A percentile compares a stretch with the other conserved stretches of the same genome.
Evolutionary conservation across 2,329 filamentous ascomycete species (phyloP).

Genomic region (Colletotrichum tropicale): DNA sequence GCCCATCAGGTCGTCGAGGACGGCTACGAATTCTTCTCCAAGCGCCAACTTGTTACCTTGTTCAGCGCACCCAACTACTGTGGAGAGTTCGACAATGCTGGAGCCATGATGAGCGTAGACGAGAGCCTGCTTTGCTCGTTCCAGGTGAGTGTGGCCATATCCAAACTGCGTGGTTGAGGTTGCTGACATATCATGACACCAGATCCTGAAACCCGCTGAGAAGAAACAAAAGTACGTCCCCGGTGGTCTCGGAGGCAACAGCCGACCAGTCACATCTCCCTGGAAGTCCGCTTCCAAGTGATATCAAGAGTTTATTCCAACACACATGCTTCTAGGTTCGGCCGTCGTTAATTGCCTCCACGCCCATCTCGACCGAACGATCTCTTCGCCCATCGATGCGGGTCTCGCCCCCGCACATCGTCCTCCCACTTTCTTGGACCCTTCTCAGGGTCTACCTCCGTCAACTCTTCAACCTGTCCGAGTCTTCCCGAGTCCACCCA

Average conservation of each 20-base stretch:
- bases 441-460: not conserved
- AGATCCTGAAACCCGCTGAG: conserved; percentile 99
- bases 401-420: not conserved
- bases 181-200: conserved; percentile 16
- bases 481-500: conserved; percentile 18
- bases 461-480: conserved; percentile 19
- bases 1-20: conserved; percentile 99
- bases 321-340: conserved; percentile 87
- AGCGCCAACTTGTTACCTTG: conserved; percentile 94
- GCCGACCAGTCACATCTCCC: conserved; percentile 69
- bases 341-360: conserved; percentile 77
- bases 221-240: conserved; percentile 99
- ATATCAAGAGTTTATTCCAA: conserved; percentile 74
- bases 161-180: not conserved
- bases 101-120: conserved; percentile 99
- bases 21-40: conserved; percentile 99
- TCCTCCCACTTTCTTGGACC: conserved; percentile 9
- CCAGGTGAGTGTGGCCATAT: conserved; percentile 67
- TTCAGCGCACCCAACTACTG: conserved; percentile 99
- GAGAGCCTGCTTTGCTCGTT: conserved; percentile 98
- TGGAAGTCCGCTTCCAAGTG: conserved; percentile 70
- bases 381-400: not conserved
- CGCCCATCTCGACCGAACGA: conserved; percentile 11
- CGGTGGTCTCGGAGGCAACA: conserved; percentile 72
- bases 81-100: conserved; percentile 98